Percentiles rank a stretch among this genome's conserved stretches.
Conservation (phyloP, 352 stramenopile species). For the Globisporangium acanthophoron region DNA sequence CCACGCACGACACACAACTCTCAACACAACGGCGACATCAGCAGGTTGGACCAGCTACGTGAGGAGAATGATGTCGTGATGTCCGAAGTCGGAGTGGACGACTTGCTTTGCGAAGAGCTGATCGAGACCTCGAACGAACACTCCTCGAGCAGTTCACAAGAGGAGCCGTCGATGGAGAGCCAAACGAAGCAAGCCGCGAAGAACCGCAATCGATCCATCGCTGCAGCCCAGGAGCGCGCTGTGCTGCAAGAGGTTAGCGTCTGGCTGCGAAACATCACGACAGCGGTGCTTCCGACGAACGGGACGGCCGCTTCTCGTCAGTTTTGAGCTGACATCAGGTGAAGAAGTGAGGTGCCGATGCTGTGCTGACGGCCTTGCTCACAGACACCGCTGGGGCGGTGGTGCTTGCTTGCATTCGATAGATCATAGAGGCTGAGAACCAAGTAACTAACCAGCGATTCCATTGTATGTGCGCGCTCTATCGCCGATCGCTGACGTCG, state of each 20-base stretch:
- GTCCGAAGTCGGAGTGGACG: slow-evolving; percentile 33
- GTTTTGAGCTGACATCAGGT: background rate
- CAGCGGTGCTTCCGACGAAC: slow-evolving; percentile 4
- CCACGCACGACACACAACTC: background rate
- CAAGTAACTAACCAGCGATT: background rate
- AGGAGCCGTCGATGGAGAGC: slow-evolving; percentile 5
- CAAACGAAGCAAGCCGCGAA: slow-evolving; percentile 1
- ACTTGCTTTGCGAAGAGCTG: slow-evolving; percentile 63
- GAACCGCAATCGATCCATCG: slow-evolving; percentile 11
- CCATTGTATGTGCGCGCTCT: background rate
- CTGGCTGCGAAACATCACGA: slow-evolving; percentile 58
- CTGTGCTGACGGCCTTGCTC: too few species aligned
- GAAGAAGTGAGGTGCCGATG: background rate
- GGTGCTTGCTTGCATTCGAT: background rate
- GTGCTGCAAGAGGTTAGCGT: slow-evolving; percentile 79
- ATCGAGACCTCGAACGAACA: slow-evolving; percentile 37
- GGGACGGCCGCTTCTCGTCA: background rate
- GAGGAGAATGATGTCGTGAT: slow-evolving; percentile 10
- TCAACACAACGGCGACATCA: slow-evolving; percentile 7
- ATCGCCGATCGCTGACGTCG: background rate
- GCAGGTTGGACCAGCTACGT: background rate
- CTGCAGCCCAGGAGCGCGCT: slow-evolving; percentile 58
- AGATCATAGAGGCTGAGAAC: background rate
- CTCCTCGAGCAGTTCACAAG: slow-evolving; percentile 4
- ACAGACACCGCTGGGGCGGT: too few species aligned